These are phyloP conservation scores for Juglanconis juglandina DNA, from an alignment of 2,329 filamentous ascomycete genomes.

Conservation along the genomic window DNA sequence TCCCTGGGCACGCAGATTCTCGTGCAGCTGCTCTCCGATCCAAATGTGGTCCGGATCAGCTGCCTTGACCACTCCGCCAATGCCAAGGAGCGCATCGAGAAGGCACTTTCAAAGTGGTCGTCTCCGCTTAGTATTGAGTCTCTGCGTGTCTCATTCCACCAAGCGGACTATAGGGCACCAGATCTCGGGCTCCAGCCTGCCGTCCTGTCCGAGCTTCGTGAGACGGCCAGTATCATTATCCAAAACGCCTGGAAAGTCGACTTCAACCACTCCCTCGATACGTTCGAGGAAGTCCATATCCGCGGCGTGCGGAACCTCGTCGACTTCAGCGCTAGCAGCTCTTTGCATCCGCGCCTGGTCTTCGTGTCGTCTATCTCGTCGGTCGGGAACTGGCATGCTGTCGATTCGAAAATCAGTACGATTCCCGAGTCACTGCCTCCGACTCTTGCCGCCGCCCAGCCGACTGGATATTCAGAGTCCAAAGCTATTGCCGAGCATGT, in stretches of 20 bases:
- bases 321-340: conserved; percentile 13
- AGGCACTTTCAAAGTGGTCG: conserved; percentile 5
- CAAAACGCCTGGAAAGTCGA: conserved; percentile 27
- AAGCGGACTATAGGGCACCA: conserved; percentile 10
- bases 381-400: conserved; percentile 14
- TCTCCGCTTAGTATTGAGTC: not conserved
- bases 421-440: conserved; percentile 15
- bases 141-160: conserved; percentile 2
- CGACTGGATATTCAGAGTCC: conserved; percentile 21
- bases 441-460: conserved; percentile 6
- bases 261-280: conserved; percentile 22
- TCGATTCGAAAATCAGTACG: not conserved
- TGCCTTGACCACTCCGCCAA: conserved; percentile 21
- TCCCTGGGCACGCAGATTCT: conserved; percentile 32
- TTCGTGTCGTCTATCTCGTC: conserved; percentile 24
- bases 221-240: conserved; percentile 11
- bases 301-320: conserved; percentile 18
- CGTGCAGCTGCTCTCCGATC: conserved; percentile 24
- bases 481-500: conserved; percentile 20
- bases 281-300: conserved; percentile 20
- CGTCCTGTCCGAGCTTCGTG: not conserved
- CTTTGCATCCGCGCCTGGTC: conserved; percentile 7
- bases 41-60: conserved; percentile 25
- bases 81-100: conserved; percentile 12
- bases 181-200: not conserved